Evolutionary conservation across 2,329 filamentous ascomycete genomes (phyloP), one percentile per base, ranked within the genome.

Genomic region (Aspergillus fructus): DNA sequence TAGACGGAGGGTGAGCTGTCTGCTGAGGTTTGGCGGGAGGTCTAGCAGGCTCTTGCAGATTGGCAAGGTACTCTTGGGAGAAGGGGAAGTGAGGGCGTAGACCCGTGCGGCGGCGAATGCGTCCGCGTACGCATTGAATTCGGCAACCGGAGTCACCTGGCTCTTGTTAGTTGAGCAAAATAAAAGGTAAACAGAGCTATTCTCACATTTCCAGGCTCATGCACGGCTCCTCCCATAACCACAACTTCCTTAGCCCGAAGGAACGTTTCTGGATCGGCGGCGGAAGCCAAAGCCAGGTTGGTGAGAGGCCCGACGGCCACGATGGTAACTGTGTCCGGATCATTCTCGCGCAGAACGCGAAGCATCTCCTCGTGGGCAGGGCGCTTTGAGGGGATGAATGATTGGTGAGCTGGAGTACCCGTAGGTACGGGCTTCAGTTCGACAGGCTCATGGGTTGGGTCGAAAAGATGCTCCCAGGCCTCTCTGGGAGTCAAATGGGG

Each of bases 121-220:
- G 72, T 99, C 96, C 57, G 94, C 93, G 69, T 91, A 96, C 56
- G 89, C 89, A 79, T 99, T 99, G 83, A 99, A 99, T 73, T 99
- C 94, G 61, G 90, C 91, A 12, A 89, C 85, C 2, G 94, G 93
- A 0, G 84, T 88, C 63, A 87, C 83, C 74, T 76, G 7, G 24
- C 12, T 37, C 42, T 7, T 33, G 42, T 60, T 27, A 42, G 43
- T 24, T 33, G 11, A 9, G 8, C 9, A 30, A 30, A 30, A 30
- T 33, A 21, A 7, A 33, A 19, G 30, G 2, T 34, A 19, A n/a
- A 7, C 2, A 12, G 11, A 6, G 19, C 3, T 17, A 11, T 39
- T 46, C 86, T 87, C 68, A 90, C 86, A 74, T 99, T 99, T 65
- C 94, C 94, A 50, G 87, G 83, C 45, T 86, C 78, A 58, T 89